phyloP scores from a whole-genome alignment of 2,329 filamentous ascomycete species.

The Ascochyta koolunga region DNA sequence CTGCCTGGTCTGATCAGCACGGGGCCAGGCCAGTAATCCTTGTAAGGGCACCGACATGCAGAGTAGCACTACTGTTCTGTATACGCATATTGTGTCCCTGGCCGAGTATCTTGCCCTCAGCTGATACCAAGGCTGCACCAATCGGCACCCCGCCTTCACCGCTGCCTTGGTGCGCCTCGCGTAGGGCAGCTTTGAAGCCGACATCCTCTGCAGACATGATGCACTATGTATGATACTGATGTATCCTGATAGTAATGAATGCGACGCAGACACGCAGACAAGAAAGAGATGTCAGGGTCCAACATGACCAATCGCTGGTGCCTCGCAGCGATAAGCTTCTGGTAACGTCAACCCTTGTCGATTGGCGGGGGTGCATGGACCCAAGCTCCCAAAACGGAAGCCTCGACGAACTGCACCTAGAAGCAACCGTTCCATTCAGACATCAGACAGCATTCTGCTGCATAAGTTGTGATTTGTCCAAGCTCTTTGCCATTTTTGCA shows the following conservation, averaged over 20 bases:
- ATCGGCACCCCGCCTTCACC: constrained; percentile 65
- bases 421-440: neutral
- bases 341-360: constrained; percentile 15
- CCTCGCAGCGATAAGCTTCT: constrained; percentile 25
- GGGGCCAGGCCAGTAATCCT: neutral
- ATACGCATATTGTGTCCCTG: constrained; percentile 77
- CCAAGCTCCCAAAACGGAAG: constrained; percentile 1
- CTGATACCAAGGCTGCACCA: constrained; percentile 68
- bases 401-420: constrained; percentile 5
- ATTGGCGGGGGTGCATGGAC: constrained; percentile 15
- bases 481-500: neutral
- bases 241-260: neutral
- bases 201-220: constrained; percentile 37
- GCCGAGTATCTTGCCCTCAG: constrained; percentile 72
- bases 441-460: neutral
- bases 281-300: constrained; percentile 16
- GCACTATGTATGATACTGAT: constrained; percentile 21
- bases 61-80: constrained; percentile 72
- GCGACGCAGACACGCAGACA: neutral
- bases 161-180: constrained; percentile 62
- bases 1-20: constrained; percentile 59
- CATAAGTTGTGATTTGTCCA: neutral
- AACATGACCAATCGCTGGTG: constrained; percentile 13
- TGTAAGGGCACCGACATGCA: constrained; percentile 61
- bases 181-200: constrained; percentile 64